These are phyloP conservation scores for Talaromyces rugulosus DNA, from an alignment of 2,329 filamentous ascomycete species.

Conservation along the genomic window DNA sequence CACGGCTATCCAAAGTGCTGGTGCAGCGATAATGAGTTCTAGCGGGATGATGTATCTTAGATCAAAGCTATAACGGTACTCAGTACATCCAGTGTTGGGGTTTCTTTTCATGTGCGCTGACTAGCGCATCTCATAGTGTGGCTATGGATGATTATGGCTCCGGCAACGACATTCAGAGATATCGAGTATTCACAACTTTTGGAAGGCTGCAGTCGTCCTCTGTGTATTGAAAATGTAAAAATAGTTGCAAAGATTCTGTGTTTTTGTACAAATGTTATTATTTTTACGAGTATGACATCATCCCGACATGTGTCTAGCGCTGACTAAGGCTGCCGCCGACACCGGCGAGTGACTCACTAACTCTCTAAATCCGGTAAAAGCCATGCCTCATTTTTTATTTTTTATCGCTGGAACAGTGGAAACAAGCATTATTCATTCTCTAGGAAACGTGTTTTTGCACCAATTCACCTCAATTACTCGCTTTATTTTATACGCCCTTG, in stretches of 20 bases:
- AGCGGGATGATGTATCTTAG: neutral
- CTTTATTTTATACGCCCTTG: neutral
- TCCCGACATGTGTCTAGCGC: neutral
- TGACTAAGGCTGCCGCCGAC: neutral
- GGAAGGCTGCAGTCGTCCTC: too few relatives aligned
- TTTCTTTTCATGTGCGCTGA: neutral
- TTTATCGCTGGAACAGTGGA: neutral
- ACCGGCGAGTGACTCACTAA: neutral
- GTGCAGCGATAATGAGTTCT: neutral
- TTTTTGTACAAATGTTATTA: too few relatives aligned
- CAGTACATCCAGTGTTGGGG: neutral
- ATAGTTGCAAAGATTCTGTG: neutral
- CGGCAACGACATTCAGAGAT: too few relatives aligned
- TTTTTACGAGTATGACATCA: neutral
- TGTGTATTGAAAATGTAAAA: neutral
- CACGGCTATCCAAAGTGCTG: neutral
- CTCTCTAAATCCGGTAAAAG: neutral
- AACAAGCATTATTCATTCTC: neutral
- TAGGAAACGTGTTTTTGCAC: neutral
- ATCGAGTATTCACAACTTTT: neutral
- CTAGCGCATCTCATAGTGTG: neutral
- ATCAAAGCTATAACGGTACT: neutral
- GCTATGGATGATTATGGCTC: neutral
- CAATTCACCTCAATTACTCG: neutral
- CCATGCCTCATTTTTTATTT: neutral